Base-by-base conservation (phyloP, 2,329 filamentous ascomycete genomes). In the Sclerotinia nivalis region DNA sequence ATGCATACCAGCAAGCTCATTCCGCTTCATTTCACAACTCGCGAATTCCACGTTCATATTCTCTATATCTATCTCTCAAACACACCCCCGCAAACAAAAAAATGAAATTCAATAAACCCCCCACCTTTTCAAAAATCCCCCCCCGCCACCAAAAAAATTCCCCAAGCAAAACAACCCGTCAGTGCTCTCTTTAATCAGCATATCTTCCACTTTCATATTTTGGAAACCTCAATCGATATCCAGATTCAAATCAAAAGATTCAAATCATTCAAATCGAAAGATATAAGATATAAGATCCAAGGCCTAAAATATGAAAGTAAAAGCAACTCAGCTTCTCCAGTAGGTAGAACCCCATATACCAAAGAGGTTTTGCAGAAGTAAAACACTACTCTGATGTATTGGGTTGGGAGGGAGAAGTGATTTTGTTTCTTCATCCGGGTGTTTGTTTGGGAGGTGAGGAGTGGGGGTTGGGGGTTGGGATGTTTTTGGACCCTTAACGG, bases 121-220 rank as follows among this genome's bases (percentile, higher is more conserved):
- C n/a, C n/a, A n/a, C n/a, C n/a, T n/a, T n/a, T n/a, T n/a, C n/a
- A n/a, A n/a, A n/a, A n/a, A n/a, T n/a, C n/a, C n/a, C n/a, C n/a
- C 31, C 31, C 31, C 31, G 3, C 5, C 31, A 3, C 31, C 43
- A 12, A 5, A 47, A 10, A 56, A 49, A 40, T 22, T 43, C 5
- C 7, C 15, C 15, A 37, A 37, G n/a, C 52, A 58, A 34, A 59
- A 40, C 47, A 43, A 59, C 71, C 70, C 73, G 73, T 78, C 76
- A 75, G 76, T 74, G 76, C 76, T 78, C 76, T 78, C 76, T 78
- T 78, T 77, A 70, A 69, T 77, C 75, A 74, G 73, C 76, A 77
- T 75, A 64, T 49, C 54, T 25, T 68, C 66, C 37, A 49, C 37
- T 70, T 49, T 43, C 43, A 34, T 45, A 50, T 22, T 49, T 22